Conservation (phyloP, 352 stramenopile species). For the Phytophthora pini region DNA sequence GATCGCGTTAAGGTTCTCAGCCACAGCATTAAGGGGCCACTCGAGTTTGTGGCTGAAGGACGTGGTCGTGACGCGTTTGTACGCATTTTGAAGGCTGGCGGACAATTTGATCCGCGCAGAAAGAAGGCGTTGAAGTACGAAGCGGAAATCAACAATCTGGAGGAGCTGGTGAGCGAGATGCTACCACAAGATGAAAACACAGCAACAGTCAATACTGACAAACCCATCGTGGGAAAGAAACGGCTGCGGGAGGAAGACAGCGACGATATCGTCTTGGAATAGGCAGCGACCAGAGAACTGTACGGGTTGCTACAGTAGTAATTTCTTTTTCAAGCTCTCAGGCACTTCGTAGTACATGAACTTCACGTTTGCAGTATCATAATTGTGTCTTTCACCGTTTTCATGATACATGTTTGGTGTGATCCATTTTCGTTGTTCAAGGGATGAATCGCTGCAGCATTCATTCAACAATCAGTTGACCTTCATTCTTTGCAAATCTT, state of each 20-base stretch:
- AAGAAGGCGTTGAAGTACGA: slow-evolving; percentile 4
- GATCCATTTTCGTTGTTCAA: no score
- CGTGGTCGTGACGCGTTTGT: slow-evolving; percentile 1
- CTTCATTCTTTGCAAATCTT: not conserved
- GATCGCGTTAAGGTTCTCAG: not conserved
- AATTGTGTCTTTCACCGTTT: no score
- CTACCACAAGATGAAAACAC: slow-evolving; percentile 6
- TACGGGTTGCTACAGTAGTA: no score
- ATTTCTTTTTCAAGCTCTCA: no score
- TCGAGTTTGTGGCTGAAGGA: slow-evolving; percentile 6
- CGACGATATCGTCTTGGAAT: not conserved
- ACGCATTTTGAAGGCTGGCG: slow-evolving; percentile 1
- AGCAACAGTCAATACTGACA: not conserved
- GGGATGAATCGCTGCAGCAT: no score
- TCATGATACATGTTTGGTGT: no score
- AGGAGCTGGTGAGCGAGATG: not conserved
- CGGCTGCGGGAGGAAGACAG: slow-evolving; percentile 2
- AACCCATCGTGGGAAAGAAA: not conserved
- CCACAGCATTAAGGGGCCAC: not conserved
- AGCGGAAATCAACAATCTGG: slow-evolving; percentile 7
- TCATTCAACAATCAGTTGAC: not conserved
- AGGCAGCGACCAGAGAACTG: not conserved
- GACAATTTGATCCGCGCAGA: not conserved
- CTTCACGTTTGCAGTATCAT: no score
- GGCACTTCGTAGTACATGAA: no score